These are phyloP conservation scores for Pythium phragmiticola DNA, from an alignment of 352 stramenopile species.

Conservation along the genomic window DNA sequence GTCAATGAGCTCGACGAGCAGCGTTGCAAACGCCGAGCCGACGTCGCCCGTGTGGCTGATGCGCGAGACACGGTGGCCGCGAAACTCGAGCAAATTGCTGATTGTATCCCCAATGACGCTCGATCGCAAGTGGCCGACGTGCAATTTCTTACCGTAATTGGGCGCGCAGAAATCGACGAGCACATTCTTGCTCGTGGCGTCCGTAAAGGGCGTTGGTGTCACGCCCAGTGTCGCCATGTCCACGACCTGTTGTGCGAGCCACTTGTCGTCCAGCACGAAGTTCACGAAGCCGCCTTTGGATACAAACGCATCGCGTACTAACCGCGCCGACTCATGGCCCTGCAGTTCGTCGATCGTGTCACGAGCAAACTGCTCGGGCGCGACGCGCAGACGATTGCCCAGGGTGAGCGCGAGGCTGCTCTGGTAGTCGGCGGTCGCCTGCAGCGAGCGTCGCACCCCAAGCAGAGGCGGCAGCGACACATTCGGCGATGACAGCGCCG, in stretches of 20 bases:
- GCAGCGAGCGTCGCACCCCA: slow-evolving; percentile 64
- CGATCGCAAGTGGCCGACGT: slow-evolving; percentile 80
- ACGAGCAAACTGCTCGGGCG: slow-evolving; percentile 42
- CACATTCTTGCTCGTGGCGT: slow-evolving; percentile 35
- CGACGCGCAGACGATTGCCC: slow-evolving; percentile 41
- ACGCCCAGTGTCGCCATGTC: slow-evolving; percentile 60
- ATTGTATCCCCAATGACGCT: slow-evolving; percentile 81
- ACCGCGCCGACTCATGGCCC: slow-evolving; percentile 21
- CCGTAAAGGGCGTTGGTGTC: slow-evolving; percentile 22
- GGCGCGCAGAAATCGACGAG: slow-evolving; percentile 83
- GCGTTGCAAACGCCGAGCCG: slow-evolving; percentile 71
- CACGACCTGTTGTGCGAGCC: slow-evolving; percentile 58
- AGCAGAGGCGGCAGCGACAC: slow-evolving; percentile 39
- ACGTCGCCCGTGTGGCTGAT: slow-evolving; percentile 82
- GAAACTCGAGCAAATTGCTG: slow-evolving; percentile 80
- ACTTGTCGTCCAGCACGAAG: slow-evolving; percentile 66
- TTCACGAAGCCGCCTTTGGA: slow-evolving; percentile 80
- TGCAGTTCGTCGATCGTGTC: slow-evolving; percentile 23
- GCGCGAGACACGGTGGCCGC: slow-evolving; percentile 61
- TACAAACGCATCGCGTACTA: slow-evolving; percentile 41
- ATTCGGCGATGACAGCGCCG: slow-evolving; percentile 26
- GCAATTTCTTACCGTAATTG: slow-evolving; percentile 86
- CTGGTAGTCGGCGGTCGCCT: slow-evolving; percentile 74
- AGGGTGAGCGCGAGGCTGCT: slow-evolving; percentile 65
- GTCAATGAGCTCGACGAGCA: slow-evolving; percentile 71